These are phyloP conservation scores for Rhodotorula sp. DNA, from an alignment of 1,284 basidiomycete species.

Conservation along the genomic window DNA sequence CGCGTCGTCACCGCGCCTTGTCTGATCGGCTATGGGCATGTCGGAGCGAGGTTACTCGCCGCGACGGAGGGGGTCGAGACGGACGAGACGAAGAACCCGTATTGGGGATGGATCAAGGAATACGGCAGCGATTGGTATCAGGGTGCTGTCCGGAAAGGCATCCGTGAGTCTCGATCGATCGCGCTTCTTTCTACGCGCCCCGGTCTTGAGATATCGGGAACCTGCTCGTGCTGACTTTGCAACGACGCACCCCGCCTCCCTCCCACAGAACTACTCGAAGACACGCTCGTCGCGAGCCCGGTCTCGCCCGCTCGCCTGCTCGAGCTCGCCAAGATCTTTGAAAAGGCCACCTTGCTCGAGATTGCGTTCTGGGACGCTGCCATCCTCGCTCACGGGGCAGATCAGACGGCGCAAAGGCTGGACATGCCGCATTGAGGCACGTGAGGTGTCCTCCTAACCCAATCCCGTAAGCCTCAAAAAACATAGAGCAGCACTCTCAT, in stretches of 20 bases:
- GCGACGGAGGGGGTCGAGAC: conserved; percentile 58
- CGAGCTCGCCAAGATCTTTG: conserved; percentile 74
- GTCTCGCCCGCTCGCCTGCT: conserved; percentile 63
- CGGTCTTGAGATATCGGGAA: too few relatives aligned
- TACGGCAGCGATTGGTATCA: conserved; percentile 74
- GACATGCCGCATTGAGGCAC: too few relatives aligned
- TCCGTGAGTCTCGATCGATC: neutral
- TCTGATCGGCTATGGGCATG: conserved; percentile 90
- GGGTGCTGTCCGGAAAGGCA: neutral
- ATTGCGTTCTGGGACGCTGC: conserved; percentile 88
- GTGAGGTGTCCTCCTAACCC: too few relatives aligned
- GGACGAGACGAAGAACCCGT: conserved; percentile 64
- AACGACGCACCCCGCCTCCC: neutral
- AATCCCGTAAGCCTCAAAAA: too few relatives aligned
- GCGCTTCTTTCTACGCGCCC: too few relatives aligned
- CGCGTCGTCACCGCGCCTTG: conserved; percentile 82
- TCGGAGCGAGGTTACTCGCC: conserved; percentile 65
- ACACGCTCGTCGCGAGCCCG: conserved; percentile 61
- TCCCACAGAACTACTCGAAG: conserved; percentile 62
- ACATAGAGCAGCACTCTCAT: too few relatives aligned
- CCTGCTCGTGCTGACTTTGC: neutral
- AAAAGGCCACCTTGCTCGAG: conserved; percentile 74
- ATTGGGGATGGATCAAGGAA: conserved; percentile 51
- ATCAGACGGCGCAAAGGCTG: neutral
- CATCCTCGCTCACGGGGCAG: conserved; percentile 47